Evolutionary conservation across 331 rosid species (phyloP).

Genomic region (Quercus tomentella): DNA sequence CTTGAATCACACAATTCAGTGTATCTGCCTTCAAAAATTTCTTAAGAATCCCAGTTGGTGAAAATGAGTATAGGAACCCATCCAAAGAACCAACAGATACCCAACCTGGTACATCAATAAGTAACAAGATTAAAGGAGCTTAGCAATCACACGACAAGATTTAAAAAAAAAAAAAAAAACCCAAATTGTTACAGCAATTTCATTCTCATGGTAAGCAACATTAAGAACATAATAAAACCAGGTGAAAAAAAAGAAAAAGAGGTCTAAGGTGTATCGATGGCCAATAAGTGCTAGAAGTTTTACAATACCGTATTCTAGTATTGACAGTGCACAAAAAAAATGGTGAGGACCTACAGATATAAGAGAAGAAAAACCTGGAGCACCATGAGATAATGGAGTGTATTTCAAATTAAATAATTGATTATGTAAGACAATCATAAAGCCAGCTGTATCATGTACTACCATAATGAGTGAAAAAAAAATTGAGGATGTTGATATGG

Average conservation of each 20-base stretch:
- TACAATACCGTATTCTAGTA: no score
- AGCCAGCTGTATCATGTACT: no score
- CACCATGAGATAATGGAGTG: not conserved
- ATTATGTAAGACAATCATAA: no score
- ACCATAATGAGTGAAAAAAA: no score
- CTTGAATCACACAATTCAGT: slow-evolving; percentile 48
- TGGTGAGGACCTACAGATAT: not conserved
- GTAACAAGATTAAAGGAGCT: not conserved
- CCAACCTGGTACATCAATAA: slow-evolving; percentile 52
- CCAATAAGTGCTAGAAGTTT: no score
- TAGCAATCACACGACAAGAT: not conserved
- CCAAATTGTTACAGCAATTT: not conserved
- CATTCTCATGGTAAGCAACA: not conserved
- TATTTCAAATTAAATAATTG: no score
- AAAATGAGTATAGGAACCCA: slow-evolving; percentile 73
- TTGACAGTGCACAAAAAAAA: not conserved
- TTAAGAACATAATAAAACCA: not conserved
- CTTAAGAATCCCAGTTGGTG: slow-evolving; percentile 62
- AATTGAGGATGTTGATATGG: no score
- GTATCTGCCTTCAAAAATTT: slow-evolving; percentile 55
- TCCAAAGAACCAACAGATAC: slow-evolving; percentile 74
- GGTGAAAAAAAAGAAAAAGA: no score
- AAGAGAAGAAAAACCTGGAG: not conserved
- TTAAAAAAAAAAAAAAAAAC: not conserved
- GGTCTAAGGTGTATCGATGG: no score